These are phyloP conservation scores for Penicillium angulare DNA, from an alignment of 495 filamentous ascomycete genomes.

Conservation along the genomic window DNA sequence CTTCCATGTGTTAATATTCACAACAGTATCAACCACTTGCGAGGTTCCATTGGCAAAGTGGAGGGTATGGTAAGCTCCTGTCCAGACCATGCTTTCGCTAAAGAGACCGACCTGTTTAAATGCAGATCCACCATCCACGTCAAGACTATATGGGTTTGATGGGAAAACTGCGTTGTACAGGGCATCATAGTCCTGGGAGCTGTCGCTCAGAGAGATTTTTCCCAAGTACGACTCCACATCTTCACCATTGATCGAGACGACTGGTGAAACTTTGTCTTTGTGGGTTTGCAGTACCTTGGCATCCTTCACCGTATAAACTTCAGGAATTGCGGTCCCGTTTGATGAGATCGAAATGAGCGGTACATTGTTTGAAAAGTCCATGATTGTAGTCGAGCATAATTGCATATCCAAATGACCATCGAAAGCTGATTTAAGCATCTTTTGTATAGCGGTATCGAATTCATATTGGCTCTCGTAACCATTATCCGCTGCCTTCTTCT, in stretches of 20 bases:
- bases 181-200: neutral
- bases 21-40: neutral
- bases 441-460: neutral
- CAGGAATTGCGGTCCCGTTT: neutral
- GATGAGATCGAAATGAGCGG: constrained; percentile 3
- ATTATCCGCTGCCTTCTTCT: constrained; percentile 24
- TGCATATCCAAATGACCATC: neutral
- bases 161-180: neutral
- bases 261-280: neutral
- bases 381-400: neutral
- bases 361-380: neutral
- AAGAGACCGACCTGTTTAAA: too few species aligned
- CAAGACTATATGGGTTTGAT: neutral
- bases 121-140: too few species aligned
- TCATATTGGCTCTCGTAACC: neutral
- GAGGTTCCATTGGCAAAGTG: constrained; percentile 1
- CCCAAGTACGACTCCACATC: neutral
- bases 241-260: constrained; percentile 1
- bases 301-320: constrained; percentile 1
- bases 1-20: neutral
- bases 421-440: neutral
- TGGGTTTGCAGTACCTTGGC: neutral
- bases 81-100: neutral
- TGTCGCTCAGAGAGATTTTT: neutral
- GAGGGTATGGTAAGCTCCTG: neutral